Evolutionary conservation across 2,329 filamentous ascomycete species (phyloP).

Genomic region (Phialophora tarda): DNA sequence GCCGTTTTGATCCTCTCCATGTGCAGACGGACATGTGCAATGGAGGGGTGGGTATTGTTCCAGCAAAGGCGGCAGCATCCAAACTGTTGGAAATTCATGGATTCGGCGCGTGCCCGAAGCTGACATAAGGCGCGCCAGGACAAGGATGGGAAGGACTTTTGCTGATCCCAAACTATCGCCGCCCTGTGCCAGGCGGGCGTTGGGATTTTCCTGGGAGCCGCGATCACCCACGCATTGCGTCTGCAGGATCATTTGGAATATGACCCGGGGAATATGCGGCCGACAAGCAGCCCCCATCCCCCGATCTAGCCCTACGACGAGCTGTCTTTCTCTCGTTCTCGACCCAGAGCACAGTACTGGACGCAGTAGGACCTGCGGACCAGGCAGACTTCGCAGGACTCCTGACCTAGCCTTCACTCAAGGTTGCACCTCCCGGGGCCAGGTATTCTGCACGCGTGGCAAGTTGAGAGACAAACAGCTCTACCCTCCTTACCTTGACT

Average conservation of each 20-base stretch:
- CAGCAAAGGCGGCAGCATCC: constrained; percentile 4
- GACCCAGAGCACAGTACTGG: neutral
- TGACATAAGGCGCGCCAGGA: constrained; percentile 17
- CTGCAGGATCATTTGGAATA: constrained; percentile 31
- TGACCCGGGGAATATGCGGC: constrained; percentile 24
- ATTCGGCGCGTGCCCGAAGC: constrained; percentile 20
- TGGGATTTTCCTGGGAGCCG: constrained; percentile 15
- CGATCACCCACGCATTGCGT: constrained; percentile 22
- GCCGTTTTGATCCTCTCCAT: neutral
- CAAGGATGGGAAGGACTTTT: constrained; percentile 21
- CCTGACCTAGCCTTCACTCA: neutral
- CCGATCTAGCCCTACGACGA: constrained; percentile 17
- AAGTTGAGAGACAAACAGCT: neutral
- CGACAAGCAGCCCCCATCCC: constrained; percentile 3
- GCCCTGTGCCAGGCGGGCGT: constrained; percentile 3
- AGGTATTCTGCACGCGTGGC: constrained; percentile 2
- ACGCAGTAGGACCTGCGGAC: neutral
- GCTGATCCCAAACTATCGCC: constrained; percentile 12
- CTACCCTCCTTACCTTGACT: neutral
- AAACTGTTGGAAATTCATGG: constrained; percentile 14
- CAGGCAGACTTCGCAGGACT: neutral
- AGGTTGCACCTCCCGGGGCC: neutral
- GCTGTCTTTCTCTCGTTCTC: constrained; percentile 7
- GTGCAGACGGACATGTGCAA: constrained; percentile 20
- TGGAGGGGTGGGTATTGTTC: constrained; percentile 7